Conservation (phyloP, 176 grass and related monocot genomes). For the Bolboschoenus planiculmis region DNA sequence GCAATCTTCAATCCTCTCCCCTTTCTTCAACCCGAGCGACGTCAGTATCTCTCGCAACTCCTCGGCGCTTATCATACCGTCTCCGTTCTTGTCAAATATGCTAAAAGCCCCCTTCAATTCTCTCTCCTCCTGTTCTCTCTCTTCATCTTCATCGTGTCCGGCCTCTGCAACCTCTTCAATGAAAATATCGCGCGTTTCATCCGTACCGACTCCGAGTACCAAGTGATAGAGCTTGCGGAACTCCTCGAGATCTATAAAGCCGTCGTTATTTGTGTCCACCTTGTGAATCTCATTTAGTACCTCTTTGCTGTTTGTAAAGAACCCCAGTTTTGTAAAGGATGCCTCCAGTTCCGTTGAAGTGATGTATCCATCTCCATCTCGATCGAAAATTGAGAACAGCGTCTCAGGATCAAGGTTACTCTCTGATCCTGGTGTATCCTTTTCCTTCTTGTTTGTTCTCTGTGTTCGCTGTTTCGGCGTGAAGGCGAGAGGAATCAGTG, state of each 20-base stretch:
- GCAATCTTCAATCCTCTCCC: constrained; percentile 53
- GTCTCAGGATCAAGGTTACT: constrained; percentile 34
- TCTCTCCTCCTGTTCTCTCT: constrained; percentile 45
- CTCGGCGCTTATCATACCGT: constrained; percentile 81
- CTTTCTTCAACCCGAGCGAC: constrained; percentile 59
- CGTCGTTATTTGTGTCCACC: constrained; percentile 78
- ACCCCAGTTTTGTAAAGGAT: constrained; percentile 51
- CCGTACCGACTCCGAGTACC: not conserved
- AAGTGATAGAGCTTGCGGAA: constrained; percentile 76
- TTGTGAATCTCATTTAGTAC: constrained; percentile 36
- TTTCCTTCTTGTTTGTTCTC: not conserved
- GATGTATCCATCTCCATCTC: constrained; percentile 90
- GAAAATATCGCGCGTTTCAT: not conserved
- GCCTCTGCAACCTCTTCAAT: not conserved
- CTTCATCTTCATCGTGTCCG: not conserved
- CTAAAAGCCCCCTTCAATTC: constrained; percentile 81
- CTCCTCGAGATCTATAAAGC: constrained; percentile 77
- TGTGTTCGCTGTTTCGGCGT: not conserved
- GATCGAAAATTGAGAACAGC: constrained; percentile 79
- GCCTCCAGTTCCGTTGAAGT: constrained; percentile 62
- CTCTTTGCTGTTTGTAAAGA: constrained; percentile 45
- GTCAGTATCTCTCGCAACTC: constrained; percentile 66
- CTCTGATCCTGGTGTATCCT: not conserved
- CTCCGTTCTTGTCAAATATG: constrained; percentile 86
- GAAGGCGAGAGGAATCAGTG: not conserved